Evolutionary conservation across 2,329 filamentous ascomycete genomes (phyloP), one percentile per base, ranked within the genome.

Genomic region (Rhinocladiella similis): DNA sequence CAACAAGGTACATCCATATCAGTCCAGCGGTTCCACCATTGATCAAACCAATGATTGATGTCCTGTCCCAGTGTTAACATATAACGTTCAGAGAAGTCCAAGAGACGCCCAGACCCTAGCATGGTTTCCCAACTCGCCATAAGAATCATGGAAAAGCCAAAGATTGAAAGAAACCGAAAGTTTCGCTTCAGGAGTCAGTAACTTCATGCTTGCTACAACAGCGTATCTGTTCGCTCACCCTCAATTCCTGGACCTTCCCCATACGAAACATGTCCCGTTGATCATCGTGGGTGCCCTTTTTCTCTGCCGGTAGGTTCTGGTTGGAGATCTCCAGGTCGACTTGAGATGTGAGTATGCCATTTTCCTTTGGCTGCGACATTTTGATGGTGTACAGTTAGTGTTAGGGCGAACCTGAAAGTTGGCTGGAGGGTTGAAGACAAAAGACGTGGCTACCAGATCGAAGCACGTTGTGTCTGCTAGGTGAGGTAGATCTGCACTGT

Each of bases 11-110:
- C 3, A 79, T 74, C 72, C 79, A 84, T 39, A 83, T 75, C 10
- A 82, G 70, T 20, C 80, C 81, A 5, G 59, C 63, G 2, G 77
- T 76, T 13, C 81, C 81, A 6, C 81, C 81, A 61, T 82, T 81
- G 53, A 61, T 59, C 19, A 65, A 50, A 41, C 61, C 59, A 41
- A 62, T 63, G 14, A 60, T 57, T 10, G 56, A 57, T 6, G 57
- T 61, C 10, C 61, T 62, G 22, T 27, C 5, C 33, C 29, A 20
- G 33, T 6, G 48, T 64, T 50, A 61, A 50, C 25, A 16, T 20
- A 18, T 36, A n/a, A 4, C n/a, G 19, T 12, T 41, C 19, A 20
- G 9, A 3, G 12, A 27, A 29, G 1, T 9, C 14, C 18, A 19
- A 18, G 22, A 14, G 2, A 54, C 4, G 29, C 10, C 56, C 68